Evolutionary conservation across 139 green algal species (phyloP).

Genomic region (Chlorella sp.): DNA sequence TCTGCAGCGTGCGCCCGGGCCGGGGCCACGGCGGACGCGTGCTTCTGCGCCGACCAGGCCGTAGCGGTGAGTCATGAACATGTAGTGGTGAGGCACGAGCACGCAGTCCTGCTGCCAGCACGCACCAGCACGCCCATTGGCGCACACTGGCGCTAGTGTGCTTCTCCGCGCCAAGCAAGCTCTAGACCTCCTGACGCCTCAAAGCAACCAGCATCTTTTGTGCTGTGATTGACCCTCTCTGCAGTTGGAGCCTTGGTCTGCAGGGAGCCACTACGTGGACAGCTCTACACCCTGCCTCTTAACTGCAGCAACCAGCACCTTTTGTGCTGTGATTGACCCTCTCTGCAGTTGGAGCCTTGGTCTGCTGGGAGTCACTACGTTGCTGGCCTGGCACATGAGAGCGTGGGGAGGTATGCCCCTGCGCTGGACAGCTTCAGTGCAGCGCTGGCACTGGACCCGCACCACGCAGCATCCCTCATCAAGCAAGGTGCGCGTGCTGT

Average conservation of each 20-base stretch:
- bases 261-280: constrained; percentile 1
- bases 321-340: neutral
- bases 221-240: neutral
- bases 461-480: constrained; percentile 7
- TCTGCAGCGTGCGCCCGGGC: constrained; percentile 1
- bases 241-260: constrained; percentile 16
- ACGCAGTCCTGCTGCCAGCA: neutral
- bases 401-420: neutral
- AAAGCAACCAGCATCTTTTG: too few species aligned
- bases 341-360: constrained; percentile 17
- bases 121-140: too few species aligned
- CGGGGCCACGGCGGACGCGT: constrained; percentile 6
- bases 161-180: too few species aligned
- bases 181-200: too few species aligned
- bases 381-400: constrained; percentile 15
- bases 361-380: neutral
- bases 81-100: neutral
- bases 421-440: constrained; percentile 14
- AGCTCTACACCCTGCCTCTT: constrained; percentile 5
- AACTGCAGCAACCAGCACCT: too few species aligned
- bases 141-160: too few species aligned
- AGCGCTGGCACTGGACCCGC: constrained; percentile 23
- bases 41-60: constrained; percentile 15
- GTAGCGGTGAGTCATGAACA: constrained; percentile 7
- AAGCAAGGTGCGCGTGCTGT: constrained; percentile 2